Evolutionary conservation across 2,329 filamentous ascomycete genomes (phyloP).

Genomic region (Alternaria rosae): DNA sequence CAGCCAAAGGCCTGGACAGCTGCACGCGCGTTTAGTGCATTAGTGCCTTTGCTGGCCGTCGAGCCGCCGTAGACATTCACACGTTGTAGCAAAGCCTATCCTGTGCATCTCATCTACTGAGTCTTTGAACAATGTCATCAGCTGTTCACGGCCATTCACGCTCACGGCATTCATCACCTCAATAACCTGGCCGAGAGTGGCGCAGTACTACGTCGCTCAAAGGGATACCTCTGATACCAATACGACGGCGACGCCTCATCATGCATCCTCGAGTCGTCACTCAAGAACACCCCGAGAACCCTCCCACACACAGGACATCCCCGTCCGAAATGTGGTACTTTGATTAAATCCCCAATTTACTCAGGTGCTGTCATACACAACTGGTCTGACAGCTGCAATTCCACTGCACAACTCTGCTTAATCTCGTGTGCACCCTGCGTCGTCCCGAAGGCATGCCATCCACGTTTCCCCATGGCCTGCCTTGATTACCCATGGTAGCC

Average conservation of each 20-base stretch:
- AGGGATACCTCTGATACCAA: constrained; percentile 1
- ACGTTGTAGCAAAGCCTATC: no score
- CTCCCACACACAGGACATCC: neutral
- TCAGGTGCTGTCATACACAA: neutral
- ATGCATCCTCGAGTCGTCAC: constrained; percentile 1
- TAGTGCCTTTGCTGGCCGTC: neutral
- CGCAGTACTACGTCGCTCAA: neutral
- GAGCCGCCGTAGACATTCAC: constrained; percentile 1
- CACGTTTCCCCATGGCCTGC: neutral
- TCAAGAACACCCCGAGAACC: neutral
- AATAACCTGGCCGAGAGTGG: neutral
- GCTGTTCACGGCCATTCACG: neutral
- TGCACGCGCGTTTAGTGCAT: constrained; percentile 25
- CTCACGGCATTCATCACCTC: neutral
- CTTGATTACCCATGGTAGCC: neutral
- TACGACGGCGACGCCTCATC: constrained; percentile 1
- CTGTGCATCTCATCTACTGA: no score
- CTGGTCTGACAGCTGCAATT: neutral
- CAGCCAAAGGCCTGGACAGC: constrained; percentile 30
- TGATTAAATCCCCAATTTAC: neutral
- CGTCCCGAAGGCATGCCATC: neutral
- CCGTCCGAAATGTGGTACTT: neutral
- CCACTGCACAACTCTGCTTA: neutral
- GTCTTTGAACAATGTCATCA: no score
- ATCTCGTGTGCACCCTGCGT: neutral